Evolutionary conservation across 2,329 filamentous ascomycete species (phyloP).

Genomic region (Incumbomyces delicatus): DNA sequence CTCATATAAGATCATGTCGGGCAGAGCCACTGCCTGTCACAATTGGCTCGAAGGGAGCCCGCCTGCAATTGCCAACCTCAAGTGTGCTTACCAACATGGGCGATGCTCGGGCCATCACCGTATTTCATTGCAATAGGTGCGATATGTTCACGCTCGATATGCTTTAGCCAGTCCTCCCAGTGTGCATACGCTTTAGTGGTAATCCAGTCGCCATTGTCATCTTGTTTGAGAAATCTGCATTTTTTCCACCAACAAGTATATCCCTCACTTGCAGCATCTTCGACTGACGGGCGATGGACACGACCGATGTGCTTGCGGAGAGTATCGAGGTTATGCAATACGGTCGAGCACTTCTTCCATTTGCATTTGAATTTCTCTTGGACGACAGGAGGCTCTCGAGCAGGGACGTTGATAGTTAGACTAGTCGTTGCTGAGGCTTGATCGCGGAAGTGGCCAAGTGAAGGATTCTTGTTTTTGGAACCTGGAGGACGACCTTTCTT

Average conservation of each 20-base stretch:
- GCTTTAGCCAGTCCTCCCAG: slow-evolving; percentile 37
- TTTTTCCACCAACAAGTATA: slow-evolving; percentile 26
- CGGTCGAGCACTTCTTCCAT: slow-evolving; percentile 48
- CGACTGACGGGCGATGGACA: slow-evolving; percentile 35
- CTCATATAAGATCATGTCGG: slow-evolving; percentile 7
- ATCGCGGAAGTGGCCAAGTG: slow-evolving; percentile 6
- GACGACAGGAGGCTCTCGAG: slow-evolving; percentile 19
- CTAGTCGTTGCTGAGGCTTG: slow-evolving; percentile 6
- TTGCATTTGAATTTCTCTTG: slow-evolving; percentile 40
- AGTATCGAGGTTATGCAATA: slow-evolving; percentile 53
- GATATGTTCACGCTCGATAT: slow-evolving; percentile 46
- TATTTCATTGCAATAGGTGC: slow-evolving; percentile 44
- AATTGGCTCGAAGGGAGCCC: background rate
- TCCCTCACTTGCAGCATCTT: slow-evolving; percentile 10
- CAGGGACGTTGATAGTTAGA: slow-evolving; percentile 18
- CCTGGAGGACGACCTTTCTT: slow-evolving; percentile 24
- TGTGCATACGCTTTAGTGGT: slow-evolving; percentile 26
- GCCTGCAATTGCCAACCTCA: background rate
- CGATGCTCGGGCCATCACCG: slow-evolving; percentile 50
- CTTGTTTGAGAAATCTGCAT: slow-evolving; percentile 20
- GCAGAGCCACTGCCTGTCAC: background rate
- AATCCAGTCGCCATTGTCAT: slow-evolving; percentile 22
- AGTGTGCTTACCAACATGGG: slow-evolving; percentile 45
- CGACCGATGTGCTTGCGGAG: slow-evolving; percentile 51
- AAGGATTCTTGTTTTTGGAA: slow-evolving; percentile 22